Percentiles rank a stretch among this genome's conserved stretches.
These are phyloP conservation scores for Leccinum longicurvipes DNA, from an alignment of 768 basidiomycete genomes.

Conservation along the genomic window DNA sequence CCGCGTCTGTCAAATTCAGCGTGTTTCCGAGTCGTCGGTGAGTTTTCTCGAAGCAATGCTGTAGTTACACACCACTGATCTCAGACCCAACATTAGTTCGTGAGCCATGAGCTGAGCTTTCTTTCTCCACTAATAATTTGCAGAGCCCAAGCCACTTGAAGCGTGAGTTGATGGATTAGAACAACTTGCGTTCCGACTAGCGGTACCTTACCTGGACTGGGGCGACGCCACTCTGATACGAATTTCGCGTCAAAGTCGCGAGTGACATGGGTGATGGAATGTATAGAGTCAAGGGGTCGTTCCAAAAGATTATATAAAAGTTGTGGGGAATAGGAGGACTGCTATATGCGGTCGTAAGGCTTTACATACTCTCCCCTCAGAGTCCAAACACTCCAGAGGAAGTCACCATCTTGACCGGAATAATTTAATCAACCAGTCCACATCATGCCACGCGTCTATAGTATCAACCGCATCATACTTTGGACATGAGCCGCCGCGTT, in stretches of 20 bases:
- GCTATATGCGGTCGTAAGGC: background rate
- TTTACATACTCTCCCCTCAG: background rate
- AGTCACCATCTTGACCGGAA: background rate
- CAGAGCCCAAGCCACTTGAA: conserved; percentile 68
- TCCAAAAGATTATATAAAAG: background rate
- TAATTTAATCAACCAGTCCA: background rate
- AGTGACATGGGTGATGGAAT: conserved; percentile 64
- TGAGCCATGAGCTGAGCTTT: conserved; percentile 36
- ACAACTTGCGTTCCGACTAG: background rate
- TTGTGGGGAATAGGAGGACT: background rate
- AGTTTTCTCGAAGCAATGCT: background rate
- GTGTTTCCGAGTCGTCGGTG: background rate
- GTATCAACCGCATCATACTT: conserved; percentile 48
- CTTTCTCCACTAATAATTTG: conserved; percentile 56
- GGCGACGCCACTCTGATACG: conserved; percentile 67
- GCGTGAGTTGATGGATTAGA: background rate
- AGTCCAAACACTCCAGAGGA: background rate
- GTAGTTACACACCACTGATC: conserved; percentile 50
- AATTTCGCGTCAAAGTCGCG: conserved; percentile 66
- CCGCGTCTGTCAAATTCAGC: conserved; percentile 49
- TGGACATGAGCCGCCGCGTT: conserved; percentile 82
- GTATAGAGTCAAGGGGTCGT: background rate
- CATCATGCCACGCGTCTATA: background rate
- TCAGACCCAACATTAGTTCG: conserved; percentile 43
- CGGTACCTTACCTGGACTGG: conserved; percentile 52